These are phyloP conservation scores for Aspergillus sclerotialis DNA, from an alignment of 2,329 filamentous ascomycete species.

Conservation along the genomic window DNA sequence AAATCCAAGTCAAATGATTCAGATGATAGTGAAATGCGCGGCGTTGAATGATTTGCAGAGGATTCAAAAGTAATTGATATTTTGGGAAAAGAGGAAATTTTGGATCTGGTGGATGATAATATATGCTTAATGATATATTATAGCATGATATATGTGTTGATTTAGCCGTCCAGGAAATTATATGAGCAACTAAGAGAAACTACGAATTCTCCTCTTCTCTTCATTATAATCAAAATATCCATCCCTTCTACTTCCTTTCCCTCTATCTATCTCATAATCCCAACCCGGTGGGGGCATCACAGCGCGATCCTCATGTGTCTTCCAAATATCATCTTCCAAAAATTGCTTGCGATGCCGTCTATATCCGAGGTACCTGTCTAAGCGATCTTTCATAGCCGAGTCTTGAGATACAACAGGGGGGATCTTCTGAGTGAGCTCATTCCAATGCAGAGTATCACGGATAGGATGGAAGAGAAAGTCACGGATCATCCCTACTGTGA, in stretches of 20 bases:
- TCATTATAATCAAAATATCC: too few relatives aligned
- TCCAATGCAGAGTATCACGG: not conserved
- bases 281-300: not conserved
- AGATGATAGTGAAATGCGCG: conserved; percentile 94
- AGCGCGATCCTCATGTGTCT: not conserved
- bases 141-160: too few relatives aligned
- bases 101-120: too few relatives aligned
- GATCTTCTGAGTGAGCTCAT: not conserved
- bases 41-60: conserved; percentile 65
- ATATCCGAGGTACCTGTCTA: not conserved
- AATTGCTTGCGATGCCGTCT: not conserved
- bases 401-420: not conserved
- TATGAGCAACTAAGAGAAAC: too few relatives aligned
- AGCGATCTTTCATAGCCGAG: not conserved
- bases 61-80: too few relatives aligned
- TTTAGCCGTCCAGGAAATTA: too few relatives aligned
- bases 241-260: conserved; percentile 13
- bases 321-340: not conserved
- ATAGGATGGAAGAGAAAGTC: not conserved
- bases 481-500: not conserved
- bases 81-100: conserved; percentile 39
- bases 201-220: too few relatives aligned
- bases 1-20: conserved; percentile 94
- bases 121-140: too few relatives aligned
- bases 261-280: conserved; percentile 10